Base-by-base conservation (phyloP, 2,329 filamentous ascomycete genomes). In the Gyromitra esculenta region DNA sequence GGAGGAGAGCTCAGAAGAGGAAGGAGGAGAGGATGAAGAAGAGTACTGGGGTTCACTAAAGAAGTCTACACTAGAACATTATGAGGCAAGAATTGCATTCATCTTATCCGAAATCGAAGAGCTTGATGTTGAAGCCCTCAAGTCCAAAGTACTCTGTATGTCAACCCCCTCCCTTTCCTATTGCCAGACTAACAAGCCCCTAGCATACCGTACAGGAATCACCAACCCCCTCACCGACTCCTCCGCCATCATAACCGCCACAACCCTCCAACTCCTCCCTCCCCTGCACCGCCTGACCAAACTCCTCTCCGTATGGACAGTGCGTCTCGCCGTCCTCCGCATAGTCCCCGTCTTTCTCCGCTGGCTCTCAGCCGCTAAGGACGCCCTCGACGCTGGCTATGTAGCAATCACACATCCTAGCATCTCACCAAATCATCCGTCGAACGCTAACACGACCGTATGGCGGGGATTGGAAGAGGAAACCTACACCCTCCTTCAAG, bases 241-340 rank as follows among this genome's bases (percentile, higher is more conserved):
- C 81, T 94, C 93, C 7, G 93, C 95, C 31, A 88, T 98, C 60
- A 88, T 98, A 73, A 97, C 96, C 0, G 92, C 94, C 37, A 97
- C 95, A 43, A 92, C 97, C 18, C 85, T 99, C n/a, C 92, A 96
- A 82, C 90, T 93, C 2, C 86, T 99, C 21, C 96, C 96, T 0
- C 91, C 92, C 75, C 85, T 97, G 54, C 91, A 93, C 8, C 90
- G 88, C 70, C 84, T 99, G 25, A 90, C 89, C 70, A 87, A 88
- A 7, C 84, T 96, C n/a, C 85, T 98, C 64, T 88, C 90, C 72
- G 87, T 87, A 1, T 99, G 96, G 96, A 90, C 87, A 35, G 87
- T 92, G 52, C 91, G 96, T 21, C 84, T 98, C 13, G 85, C 88
- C 0, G 90, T 97, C 4, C 85, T 97, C 50, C 89, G 89, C 65